phyloP scores from a whole-genome alignment of 1,284 basidiomycete genomes.

The Melampsora larici-populina region DNA sequence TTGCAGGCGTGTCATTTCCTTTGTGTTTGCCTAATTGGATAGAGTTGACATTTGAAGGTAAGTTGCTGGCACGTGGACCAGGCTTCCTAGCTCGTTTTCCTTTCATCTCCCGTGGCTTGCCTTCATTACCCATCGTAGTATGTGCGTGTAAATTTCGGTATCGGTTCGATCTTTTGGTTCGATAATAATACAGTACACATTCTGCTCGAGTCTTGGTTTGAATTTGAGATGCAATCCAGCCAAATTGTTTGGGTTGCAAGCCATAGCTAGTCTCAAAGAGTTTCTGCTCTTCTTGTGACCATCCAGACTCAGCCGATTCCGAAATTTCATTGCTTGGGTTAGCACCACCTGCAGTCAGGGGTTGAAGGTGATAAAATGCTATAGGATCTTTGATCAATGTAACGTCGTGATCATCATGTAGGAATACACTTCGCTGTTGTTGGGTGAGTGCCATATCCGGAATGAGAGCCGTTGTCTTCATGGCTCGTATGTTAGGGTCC shows the following conservation, averaged over 20 bases:
- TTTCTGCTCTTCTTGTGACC: constrained; percentile 40
- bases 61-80: neutral
- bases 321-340: too few relatives aligned
- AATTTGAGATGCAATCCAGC: constrained; percentile 39
- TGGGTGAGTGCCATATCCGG: constrained; percentile 40
- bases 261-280: constrained; percentile 33
- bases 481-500: constrained; percentile 40
- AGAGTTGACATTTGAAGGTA: neutral
- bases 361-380: constrained; percentile 20
- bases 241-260: constrained; percentile 42
- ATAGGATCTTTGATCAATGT: constrained; percentile 38
- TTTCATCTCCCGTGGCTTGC: constrained; percentile 21
- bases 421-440: constrained; percentile 4
- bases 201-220: constrained; percentile 35
- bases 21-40: constrained; percentile 1
- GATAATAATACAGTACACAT: constrained; percentile 44
- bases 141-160: constrained; percentile 37
- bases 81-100: constrained; percentile 26
- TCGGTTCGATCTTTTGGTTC: constrained; percentile 37
- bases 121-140: constrained; percentile 16
- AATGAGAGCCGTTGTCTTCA: constrained; percentile 35
- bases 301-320: neutral
- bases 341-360: too few relatives aligned
- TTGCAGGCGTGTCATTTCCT: constrained; percentile 1
- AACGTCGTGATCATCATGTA: constrained; percentile 21